Conservation (phyloP, 805 yeast species). For the Kazachstania viticola region DNA sequence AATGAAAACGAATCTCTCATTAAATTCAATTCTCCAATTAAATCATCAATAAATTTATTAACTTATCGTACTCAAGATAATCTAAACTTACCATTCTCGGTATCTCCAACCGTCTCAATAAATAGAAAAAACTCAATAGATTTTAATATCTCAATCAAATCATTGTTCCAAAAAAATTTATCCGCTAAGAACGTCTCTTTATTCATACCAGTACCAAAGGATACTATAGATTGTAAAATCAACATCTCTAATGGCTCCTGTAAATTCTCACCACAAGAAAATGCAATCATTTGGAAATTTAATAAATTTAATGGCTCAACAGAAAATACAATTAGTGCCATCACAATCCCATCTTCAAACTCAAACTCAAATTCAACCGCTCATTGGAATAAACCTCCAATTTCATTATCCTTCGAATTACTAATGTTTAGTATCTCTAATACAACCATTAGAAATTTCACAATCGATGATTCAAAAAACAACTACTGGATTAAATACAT, state of each 20-base stretch:
- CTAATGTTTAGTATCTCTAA: slow-evolving; percentile 74
- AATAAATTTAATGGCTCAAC: slow-evolving; percentile 56
- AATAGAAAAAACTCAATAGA: slow-evolving; percentile 32
- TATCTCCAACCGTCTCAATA: slow-evolving; percentile 43
- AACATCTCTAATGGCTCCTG: slow-evolving; percentile 52
- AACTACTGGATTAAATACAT: slow-evolving; percentile 79
- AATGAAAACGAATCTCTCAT: slow-evolving; percentile 28
- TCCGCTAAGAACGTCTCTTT: slow-evolving; percentile 54
- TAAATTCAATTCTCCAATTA: slow-evolving; percentile 66
- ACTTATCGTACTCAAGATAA: slow-evolving; percentile 50
- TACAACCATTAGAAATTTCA: slow-evolving; percentile 57
- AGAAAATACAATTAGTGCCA: slow-evolving; percentile 49
- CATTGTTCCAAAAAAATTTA: slow-evolving; percentile 46
- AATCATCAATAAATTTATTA: slow-evolving; percentile 79
- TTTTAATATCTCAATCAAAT: slow-evolving; percentile 48
- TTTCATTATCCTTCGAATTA: slow-evolving; percentile 54
- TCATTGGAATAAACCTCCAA: slow-evolving; percentile 65
- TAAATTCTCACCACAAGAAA: slow-evolving; percentile 55
- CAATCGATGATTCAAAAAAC: slow-evolving; percentile 44
- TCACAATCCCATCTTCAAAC: slow-evolving; percentile 30
- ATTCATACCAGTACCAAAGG: slow-evolving; percentile 59
- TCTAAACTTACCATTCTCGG: slow-evolving; percentile 57
- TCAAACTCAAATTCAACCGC: slow-evolving; percentile 14
- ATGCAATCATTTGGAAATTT: slow-evolving; percentile 57
- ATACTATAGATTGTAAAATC: slow-evolving; percentile 37